phyloP scores from a whole-genome alignment of 352 stramenopile species.

The Phytophthora parvispora region DNA sequence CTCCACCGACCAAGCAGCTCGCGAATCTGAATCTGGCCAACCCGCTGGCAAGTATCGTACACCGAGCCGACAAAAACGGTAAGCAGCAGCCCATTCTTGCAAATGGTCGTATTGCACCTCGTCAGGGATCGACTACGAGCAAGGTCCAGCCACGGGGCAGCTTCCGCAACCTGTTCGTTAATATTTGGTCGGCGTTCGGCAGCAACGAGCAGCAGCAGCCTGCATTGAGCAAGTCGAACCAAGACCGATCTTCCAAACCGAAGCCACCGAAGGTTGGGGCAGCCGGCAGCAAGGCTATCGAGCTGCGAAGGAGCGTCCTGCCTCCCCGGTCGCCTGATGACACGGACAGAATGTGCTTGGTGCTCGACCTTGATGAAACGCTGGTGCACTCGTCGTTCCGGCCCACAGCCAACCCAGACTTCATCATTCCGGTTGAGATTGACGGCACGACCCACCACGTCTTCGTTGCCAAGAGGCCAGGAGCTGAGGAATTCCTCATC shows the following conservation, averaged over 20 bases:
- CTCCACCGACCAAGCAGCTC: constrained; percentile 50
- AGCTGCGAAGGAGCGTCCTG: constrained; percentile 62
- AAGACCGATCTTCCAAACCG: constrained; percentile 5
- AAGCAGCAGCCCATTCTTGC: constrained; percentile 44
- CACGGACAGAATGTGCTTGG: constrained; percentile 84
- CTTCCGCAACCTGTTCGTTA: constrained; percentile 67
- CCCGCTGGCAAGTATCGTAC: constrained; percentile 63
- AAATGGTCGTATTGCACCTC: background rate
- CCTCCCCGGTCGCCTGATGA: constrained; percentile 46
- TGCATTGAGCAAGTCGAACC: constrained; percentile 17
- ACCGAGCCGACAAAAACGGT: constrained; percentile 62
- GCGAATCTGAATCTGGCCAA: constrained; percentile 44
- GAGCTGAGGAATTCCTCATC: constrained; percentile 96
- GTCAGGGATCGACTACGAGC: constrained; percentile 19
- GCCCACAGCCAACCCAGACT: constrained; percentile 94
- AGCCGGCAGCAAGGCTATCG: constrained; percentile 35
- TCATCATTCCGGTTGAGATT: constrained; percentile 98
- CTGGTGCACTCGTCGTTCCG: constrained; percentile 97
- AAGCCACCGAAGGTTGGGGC: constrained; percentile 16
- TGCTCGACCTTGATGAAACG: constrained; percentile 98
- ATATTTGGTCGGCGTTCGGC: constrained; percentile 68
- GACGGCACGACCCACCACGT: constrained; percentile 86
- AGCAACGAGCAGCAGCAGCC: constrained; percentile 65
- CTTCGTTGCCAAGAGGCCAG: constrained; percentile 92
- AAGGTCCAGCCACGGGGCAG: constrained; percentile 37